These are phyloP conservation scores for Sordariomycetes sp. DNA, from an alignment of 2,329 filamentous ascomycete genomes.

Conservation along the genomic window DNA sequence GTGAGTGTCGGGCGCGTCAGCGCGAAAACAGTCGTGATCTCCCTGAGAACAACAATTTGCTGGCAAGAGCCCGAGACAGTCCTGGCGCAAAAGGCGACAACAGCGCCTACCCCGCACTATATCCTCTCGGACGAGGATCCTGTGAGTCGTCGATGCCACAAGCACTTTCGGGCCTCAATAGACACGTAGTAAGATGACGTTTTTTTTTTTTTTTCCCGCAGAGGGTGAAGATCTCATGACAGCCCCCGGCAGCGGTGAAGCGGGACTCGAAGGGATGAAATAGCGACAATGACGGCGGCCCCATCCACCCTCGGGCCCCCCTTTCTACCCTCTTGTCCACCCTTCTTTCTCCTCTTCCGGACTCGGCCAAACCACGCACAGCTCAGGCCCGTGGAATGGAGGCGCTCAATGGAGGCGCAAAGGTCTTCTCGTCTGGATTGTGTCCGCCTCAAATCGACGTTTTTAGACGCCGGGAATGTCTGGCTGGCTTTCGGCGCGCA, in stretches of 20 bases:
- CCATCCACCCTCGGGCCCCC: neutral
- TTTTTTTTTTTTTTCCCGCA: too few relatives aligned
- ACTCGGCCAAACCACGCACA: too few relatives aligned
- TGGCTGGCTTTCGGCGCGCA: neutral
- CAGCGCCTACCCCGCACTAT: neutral
- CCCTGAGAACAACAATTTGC: neutral
- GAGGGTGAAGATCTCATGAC: constrained; percentile 2
- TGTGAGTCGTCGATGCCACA: neutral
- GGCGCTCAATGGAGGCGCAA: neutral
- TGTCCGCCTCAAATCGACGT: neutral
- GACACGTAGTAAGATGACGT: neutral
- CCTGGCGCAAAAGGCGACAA: neutral
- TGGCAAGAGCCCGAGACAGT: neutral
- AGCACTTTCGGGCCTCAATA: neutral
- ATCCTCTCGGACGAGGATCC: neutral
- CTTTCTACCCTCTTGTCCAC: neutral
- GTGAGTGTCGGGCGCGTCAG: neutral
- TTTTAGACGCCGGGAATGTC: neutral
- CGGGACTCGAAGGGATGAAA: neutral
- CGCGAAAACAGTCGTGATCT: constrained; percentile 1
- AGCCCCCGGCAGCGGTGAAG: neutral
- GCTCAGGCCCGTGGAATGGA: neutral
- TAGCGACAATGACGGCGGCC: neutral
- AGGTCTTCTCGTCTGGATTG: neutral
- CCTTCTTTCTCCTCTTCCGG: neutral